Base-by-base conservation (phyloP, 2,329 filamentous ascomycete species). In the Pezicula rhizophila region DNA sequence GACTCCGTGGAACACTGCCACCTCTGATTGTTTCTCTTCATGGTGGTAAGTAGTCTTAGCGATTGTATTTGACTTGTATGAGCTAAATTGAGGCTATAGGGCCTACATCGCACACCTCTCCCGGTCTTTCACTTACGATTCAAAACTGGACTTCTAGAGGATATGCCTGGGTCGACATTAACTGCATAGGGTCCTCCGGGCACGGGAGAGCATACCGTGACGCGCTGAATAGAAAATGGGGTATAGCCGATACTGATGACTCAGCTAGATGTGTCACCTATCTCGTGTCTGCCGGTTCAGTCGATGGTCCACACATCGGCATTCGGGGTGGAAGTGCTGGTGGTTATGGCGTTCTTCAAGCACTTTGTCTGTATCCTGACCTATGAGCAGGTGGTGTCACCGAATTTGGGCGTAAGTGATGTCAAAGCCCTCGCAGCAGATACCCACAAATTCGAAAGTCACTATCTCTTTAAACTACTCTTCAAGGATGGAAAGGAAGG, bases 391-490 rank as follows among this genome's bases (percentile, higher is more conserved):
- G 68, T 0, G 77, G 75, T 0, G 68, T 77, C 3, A 73, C 70
- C 46, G 66, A 71, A 1, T 77, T 71, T 23, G 77, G 77, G 77
- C 3, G 71, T 80, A 26, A 73, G 72, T 35, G 75, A 78, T 20
- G 58, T 79, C n/a, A 66, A 66, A 37, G 64, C 65, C 1, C 64
- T 80, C 1, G 67, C 66, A 14, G 66, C 64, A 2, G 69, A 71
- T 17, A 79, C 76, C 0, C 77, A 80, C 57, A 80, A 80, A 60
- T 71, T 79, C n/a, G 78, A 81, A 57, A 71, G 67, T 0, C 70
- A 73, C 45, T 79, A 80, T 56, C 64, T 73, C n/a, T 67, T 70
- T 8, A 64, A 68, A 1, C 62, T 80, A 1, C 52, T 78, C 1
- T 65, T 74, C 1, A 49, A 52, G 2, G 17, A 42, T n/a, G 40